Base-by-base conservation (phyloP, 768 basidiomycete genomes). In the Boletus sp. region DNA sequence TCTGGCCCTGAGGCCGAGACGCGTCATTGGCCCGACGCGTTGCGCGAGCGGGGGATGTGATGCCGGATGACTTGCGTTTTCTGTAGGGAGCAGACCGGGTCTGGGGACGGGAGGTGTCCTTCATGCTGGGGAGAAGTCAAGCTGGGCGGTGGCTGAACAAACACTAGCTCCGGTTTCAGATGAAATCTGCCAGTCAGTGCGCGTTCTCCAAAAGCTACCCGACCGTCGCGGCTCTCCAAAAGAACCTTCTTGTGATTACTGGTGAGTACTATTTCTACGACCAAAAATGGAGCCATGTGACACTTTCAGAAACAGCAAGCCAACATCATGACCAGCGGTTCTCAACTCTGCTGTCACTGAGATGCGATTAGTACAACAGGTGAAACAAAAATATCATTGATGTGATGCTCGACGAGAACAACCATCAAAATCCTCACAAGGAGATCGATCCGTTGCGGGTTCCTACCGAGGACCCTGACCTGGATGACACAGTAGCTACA, bases 101-200 rank as follows among this genome's bases (percentile, higher is more conserved):
- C 40, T 49, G 59, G 49, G 57, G 58, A 61, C 63, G 65, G 18
- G 63, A 52, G 15, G 54, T 50, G 66, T 61, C 67, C 63, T 63
- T 68, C 67, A 70, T 68, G 66, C 36, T 55, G 49, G 55, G 29
- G 37, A 44, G 50, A 30, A 9, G 47, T 29, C 58, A 66, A 55
- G 52, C 42, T 30, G 15, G 50, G 33, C n/a, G 17, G 64, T 58
- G 66, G 66, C 57, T 62, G 58, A 37, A 59, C 53, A 49, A 64
- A 50, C 24, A 18, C 54, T 20, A 36, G 33, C 32, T 37, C 1
- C 30, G 40, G 47, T 55, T 53, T 60, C 58, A 52, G 51, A 30
- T 57, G 47, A 30, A 48, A 18, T 24, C 24, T 24, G 24, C 24
- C 24, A 24, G 24, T 24, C 24, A 24, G 28, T 40, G 7, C 37